phyloP scores from a whole-genome alignment of 495 filamentous ascomycete genomes.

The Penicillium lividum region DNA sequence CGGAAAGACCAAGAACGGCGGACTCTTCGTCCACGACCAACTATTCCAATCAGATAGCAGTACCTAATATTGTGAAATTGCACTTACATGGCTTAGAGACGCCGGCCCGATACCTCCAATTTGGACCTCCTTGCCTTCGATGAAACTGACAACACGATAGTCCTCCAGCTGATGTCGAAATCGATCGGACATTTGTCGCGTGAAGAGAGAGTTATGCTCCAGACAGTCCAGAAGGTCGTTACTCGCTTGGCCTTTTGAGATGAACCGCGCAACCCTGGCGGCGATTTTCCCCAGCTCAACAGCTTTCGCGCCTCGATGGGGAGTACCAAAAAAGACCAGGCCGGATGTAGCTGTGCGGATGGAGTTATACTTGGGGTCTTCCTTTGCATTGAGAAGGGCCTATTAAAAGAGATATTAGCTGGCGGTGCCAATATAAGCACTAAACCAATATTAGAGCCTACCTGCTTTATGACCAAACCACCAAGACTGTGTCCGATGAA shows the following conservation, averaged over 20 bases:
- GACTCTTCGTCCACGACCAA: slow-evolving; percentile 44
- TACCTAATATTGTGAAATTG: neutral
- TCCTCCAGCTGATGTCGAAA: slow-evolving; percentile 42
- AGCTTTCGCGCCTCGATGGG: slow-evolving; percentile 44
- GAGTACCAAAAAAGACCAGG: slow-evolving; percentile 50
- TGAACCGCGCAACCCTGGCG: slow-evolving; percentile 35
- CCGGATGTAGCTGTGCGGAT: slow-evolving; percentile 43
- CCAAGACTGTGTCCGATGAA: slow-evolving; percentile 51
- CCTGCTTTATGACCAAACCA: slow-evolving; percentile 48
- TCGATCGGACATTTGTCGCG: slow-evolving; percentile 39
- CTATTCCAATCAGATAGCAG: slow-evolving; percentile 11
- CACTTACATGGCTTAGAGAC: slow-evolving; percentile 37
- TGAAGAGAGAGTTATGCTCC: slow-evolving; percentile 43
- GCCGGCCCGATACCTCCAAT: slow-evolving; percentile 34
- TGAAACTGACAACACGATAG: slow-evolving; percentile 43
- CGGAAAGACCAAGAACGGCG: slow-evolving; percentile 38
- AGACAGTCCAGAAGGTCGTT: slow-evolving; percentile 41
- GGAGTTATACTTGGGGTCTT: slow-evolving; percentile 40
- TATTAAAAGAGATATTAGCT: neutral
- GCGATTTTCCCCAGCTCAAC: slow-evolving; percentile 43
- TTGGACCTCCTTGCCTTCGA: slow-evolving; percentile 44
- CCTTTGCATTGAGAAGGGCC: slow-evolving; percentile 45
- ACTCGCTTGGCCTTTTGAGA: slow-evolving; percentile 36
- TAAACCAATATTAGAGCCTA: slow-evolving; percentile 11
- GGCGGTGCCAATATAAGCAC: neutral